Base-by-base conservation (phyloP, 2,329 filamentous ascomycete genomes). In the Nannizzia gypsea region DNA sequence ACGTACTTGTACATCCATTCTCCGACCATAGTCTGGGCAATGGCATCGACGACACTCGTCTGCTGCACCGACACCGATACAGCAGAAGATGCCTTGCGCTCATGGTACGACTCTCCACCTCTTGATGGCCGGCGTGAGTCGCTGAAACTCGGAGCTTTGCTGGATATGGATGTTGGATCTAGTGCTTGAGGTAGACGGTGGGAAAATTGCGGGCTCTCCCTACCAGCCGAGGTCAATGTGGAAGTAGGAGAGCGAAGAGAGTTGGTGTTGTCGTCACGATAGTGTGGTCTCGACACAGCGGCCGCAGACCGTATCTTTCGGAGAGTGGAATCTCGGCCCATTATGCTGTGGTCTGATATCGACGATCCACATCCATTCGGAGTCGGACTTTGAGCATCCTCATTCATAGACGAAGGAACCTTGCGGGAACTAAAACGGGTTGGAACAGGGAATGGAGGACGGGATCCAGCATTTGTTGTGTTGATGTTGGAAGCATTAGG, bases 21-120 rank as follows among this genome's bases (percentile, higher is more conserved):
- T 40, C 93, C 93, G 31, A 99, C 90, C 93, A 99, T 99, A 0
- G 92, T 95, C 70, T 95, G 91, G 1, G 93, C 91, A 72, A 99
- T 97, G 2, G 93, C 90, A 75, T 97, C 93, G 4, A 99, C 92
- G 13, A 97, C 89, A 50, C 85, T 87, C 0, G 87, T 87, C 48
- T 86, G 83, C 65, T 90, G 86, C 31, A 83, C 80, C 9, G 78
- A 76, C 31, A 83, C 80, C 9, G 78, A 76, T 24, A 52, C 48
- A 65, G 80, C 84, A 46, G 77, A 80, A 3, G 81, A 86, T 44
- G 79, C 79, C 6, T 71, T 65, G 55, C 73, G 69, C 38, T 71
- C 68, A 59, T 74, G 72, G 36, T 64, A 62, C 61, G 68, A 40
- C 17, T 48, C 42, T 17, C 31, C 64, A 8, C 65, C 64, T 24